phyloP scores from a whole-genome alignment of 208 protist genomes.

The Acanthamoeba divionensis region DNA sequence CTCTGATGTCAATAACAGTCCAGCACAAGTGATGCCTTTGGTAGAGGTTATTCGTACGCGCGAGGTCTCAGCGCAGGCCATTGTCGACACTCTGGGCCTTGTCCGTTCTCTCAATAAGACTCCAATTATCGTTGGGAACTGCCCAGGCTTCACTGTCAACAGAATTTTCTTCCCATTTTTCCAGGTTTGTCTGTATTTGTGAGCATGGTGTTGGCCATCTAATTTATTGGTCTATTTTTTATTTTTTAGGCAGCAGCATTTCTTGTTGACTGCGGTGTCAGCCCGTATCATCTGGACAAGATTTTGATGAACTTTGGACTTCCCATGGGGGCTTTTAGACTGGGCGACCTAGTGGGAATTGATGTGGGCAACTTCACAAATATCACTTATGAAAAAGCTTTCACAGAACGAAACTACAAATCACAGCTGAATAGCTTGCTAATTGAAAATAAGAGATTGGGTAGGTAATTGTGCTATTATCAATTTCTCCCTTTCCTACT shows the following conservation, averaged over 20 bases:
- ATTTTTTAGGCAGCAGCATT: slow-evolving; percentile 83
- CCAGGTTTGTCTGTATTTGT: no score
- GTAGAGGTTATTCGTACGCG: slow-evolving; percentile 79
- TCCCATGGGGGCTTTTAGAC: slow-evolving; percentile 80
- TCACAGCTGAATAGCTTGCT: not conserved
- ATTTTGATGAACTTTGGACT: slow-evolving; percentile 82
- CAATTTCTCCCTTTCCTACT: not conserved
- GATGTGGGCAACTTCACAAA: slow-evolving; percentile 71
- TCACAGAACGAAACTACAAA: slow-evolving; percentile 31
- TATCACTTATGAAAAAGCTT: slow-evolving; percentile 6
- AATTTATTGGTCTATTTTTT: no score
- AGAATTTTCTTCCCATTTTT: slow-evolving; percentile 80
- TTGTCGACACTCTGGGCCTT: slow-evolving; percentile 73
- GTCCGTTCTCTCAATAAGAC: slow-evolving; percentile 80
- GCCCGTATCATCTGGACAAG: slow-evolving; percentile 83
- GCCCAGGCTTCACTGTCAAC: slow-evolving; percentile 80
- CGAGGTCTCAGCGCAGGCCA: slow-evolving; percentile 63
- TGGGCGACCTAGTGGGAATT: slow-evolving; percentile 86
- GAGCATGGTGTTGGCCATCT: no score
- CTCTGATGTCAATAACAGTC: slow-evolving; percentile 60
- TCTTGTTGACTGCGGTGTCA: slow-evolving; percentile 85
- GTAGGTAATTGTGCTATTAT: not conserved
- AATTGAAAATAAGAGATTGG: not conserved
- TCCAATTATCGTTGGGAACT: slow-evolving; percentile 79
- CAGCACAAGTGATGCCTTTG: slow-evolving; percentile 83